Conservation (phyloP, 805 yeast genomes). For the Metschnikowia matae region DNA sequence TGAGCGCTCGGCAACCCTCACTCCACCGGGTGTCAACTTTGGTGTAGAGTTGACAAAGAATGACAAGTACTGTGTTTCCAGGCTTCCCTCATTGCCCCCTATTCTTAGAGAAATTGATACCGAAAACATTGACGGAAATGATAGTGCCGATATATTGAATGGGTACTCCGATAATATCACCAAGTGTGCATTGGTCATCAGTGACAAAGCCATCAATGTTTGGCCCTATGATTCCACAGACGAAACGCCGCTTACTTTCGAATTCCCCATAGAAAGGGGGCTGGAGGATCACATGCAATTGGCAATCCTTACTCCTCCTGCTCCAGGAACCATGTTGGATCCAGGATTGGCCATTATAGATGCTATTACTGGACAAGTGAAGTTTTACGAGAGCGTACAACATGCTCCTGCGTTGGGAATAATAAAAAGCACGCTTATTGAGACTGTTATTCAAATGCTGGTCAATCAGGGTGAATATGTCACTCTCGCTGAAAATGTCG, state of each 20-base stretch:
- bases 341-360: constrained; percentile 74
- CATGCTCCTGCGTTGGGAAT: constrained; percentile 64
- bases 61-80: constrained; percentile 53
- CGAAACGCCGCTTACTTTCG: constrained; percentile 51
- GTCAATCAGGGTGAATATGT: constrained; percentile 48
- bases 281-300: constrained; percentile 33
- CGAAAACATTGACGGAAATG: neutral
- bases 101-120: constrained; percentile 18
- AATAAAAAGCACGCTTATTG: constrained; percentile 42
- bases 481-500: constrained; percentile 53
- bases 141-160: constrained; percentile 26
- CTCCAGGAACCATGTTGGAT: constrained; percentile 43
- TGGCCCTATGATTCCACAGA: constrained; percentile 70
- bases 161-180: constrained; percentile 48
- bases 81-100: constrained; percentile 54
- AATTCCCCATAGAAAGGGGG: constrained; percentile 42
- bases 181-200: constrained; percentile 46
- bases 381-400: constrained; percentile 71
- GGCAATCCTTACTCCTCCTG: constrained; percentile 56
- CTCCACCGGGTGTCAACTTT: neutral
- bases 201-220: constrained; percentile 51
- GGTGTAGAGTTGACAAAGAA: constrained; percentile 51
- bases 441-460: constrained; percentile 37
- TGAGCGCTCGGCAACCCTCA: neutral
- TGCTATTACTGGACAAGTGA: constrained; percentile 52